Evolutionary conservation across 192 early-diverging fungal genomes (phyloP).

Genomic region (Funneliformis geosporum): DNA sequence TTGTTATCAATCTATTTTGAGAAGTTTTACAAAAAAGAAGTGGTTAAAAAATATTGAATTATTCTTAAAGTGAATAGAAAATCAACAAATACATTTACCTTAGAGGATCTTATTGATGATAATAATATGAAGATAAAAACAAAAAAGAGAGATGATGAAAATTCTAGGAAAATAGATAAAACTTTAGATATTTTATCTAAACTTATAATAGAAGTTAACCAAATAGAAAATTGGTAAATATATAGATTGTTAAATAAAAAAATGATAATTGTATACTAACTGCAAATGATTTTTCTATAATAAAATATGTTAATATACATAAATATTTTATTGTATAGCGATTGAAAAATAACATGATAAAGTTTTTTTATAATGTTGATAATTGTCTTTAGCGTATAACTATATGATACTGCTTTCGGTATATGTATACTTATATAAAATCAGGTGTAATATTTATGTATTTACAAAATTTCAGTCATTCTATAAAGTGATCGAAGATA

Average conservation of each 20-base stretch:
- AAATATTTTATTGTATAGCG: not conserved
- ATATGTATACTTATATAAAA: too few relatives aligned
- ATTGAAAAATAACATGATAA: too few relatives aligned
- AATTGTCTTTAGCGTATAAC: too few relatives aligned
- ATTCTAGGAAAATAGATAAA: not conserved
- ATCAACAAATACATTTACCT: too few relatives aligned
- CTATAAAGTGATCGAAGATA: too few relatives aligned
- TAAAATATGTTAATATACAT: not conserved
- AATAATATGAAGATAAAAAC: not conserved
- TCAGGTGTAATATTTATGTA: too few relatives aligned
- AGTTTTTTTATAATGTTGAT: too few relatives aligned
- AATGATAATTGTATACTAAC: not conserved
- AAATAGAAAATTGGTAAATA: constrained; percentile 5
- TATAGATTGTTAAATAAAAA: not conserved
- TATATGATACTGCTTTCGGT: too few relatives aligned
- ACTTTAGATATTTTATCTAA: not conserved
- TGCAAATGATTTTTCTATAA: not conserved
- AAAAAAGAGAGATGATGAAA: not conserved
- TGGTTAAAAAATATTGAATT: too few relatives aligned
- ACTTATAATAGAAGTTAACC: not conserved
- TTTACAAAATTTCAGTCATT: too few relatives aligned
- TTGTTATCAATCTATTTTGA: too few relatives aligned
- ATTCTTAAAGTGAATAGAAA: too few relatives aligned
- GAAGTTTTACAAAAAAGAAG: not conserved
- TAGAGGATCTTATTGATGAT: not conserved